phyloP scores from a whole-genome alignment of 2,329 filamentous ascomycete species.

The Sarocladium oryzae region DNA sequence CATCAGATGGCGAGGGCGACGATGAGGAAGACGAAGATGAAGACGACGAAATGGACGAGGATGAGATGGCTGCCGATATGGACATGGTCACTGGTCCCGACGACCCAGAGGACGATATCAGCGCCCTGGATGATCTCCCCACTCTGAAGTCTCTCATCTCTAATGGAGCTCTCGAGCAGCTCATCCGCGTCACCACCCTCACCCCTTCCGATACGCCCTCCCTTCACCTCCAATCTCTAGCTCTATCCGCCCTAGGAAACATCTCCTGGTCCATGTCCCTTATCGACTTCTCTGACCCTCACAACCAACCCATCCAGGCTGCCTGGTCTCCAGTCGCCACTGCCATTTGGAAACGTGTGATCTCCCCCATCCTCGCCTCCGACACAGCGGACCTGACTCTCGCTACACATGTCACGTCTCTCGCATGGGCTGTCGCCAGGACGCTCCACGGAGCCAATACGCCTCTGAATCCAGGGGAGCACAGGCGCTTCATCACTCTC shows the following conservation, averaged over 20 bases:
- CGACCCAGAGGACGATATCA: slow-evolving; percentile 28
- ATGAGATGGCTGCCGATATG: slow-evolving; percentile 58
- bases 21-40: slow-evolving; percentile 34
- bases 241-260: slow-evolving; percentile 58
- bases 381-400: slow-evolving; percentile 57
- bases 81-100: slow-evolving; percentile 51
- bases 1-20: slow-evolving; percentile 27
- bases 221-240: slow-evolving; percentile 42
- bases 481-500: slow-evolving; percentile 57
- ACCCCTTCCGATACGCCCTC: slow-evolving; percentile 33
- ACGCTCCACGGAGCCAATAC: slow-evolving; percentile 41
- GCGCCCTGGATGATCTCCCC: slow-evolving; percentile 43
- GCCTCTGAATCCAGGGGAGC: slow-evolving; percentile 46
- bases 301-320: slow-evolving; percentile 43
- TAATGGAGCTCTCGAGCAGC: slow-evolving; percentile 30
- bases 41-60: slow-evolving; percentile 49
- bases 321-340: slow-evolving; percentile 49
- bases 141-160: slow-evolving; percentile 38
- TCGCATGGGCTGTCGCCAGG: slow-evolving; percentile 60
- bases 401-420: slow-evolving; percentile 56
- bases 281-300: slow-evolving; percentile 50
- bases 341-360: slow-evolving; percentile 50
- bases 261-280: slow-evolving; percentile 60
- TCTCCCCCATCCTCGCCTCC: slow-evolving; percentile 50
- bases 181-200: slow-evolving; percentile 40